Evolutionary conservation across 1,284 basidiomycete genomes (phyloP), one percentile per base, ranked within the genome.

Genomic region (Mycosarcoma maydis): DNA sequence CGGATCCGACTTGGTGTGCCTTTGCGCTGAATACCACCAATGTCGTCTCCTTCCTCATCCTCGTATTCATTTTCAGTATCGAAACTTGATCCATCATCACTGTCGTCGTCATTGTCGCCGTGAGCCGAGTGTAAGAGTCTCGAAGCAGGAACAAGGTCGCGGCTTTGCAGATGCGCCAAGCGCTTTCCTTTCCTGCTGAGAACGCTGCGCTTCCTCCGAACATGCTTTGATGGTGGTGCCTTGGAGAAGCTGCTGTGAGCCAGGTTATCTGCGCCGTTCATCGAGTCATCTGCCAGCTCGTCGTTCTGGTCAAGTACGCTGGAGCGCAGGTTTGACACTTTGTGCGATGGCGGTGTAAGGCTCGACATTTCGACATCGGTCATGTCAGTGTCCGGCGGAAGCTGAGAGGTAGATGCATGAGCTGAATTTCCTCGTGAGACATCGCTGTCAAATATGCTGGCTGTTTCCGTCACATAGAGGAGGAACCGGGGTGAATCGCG

Each of bases 281-380:
- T 64, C 22, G 59, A 69, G 19, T 62, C 59, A 19, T 62, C 66
- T n/a, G 56, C 66, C 2, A 48, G 41, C 24, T 49, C 54, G 8
- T 53, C 51, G 37, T 9, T 32, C n/a, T 30, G 53, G 34, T 47
- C 38, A 16, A 38, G 10, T 7, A 42, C 30, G 19, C 45, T 43
- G 10, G 51, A 26, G 10, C 33, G 45, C 14, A 44, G 33, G 24
- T 50, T 50, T 27, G 10, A 26, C 20, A 46, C 22, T 34, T 33
- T 53, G 42, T 64, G 55, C 20, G 70, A 52, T 14, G 69, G 67
- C 16, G 65, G 64, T 16, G 73, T 68, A 30, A 65, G 53, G 47
- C 54, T 69, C n/a, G 66, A 62, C 62, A 73, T 73, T 23, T 72
- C 69, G 5, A 72, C 69, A 23, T 72, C 69, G 27, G 56, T 51